Base-by-base conservation (phyloP, 352 stramenopile species). In the Pythium brassicae region DNA sequence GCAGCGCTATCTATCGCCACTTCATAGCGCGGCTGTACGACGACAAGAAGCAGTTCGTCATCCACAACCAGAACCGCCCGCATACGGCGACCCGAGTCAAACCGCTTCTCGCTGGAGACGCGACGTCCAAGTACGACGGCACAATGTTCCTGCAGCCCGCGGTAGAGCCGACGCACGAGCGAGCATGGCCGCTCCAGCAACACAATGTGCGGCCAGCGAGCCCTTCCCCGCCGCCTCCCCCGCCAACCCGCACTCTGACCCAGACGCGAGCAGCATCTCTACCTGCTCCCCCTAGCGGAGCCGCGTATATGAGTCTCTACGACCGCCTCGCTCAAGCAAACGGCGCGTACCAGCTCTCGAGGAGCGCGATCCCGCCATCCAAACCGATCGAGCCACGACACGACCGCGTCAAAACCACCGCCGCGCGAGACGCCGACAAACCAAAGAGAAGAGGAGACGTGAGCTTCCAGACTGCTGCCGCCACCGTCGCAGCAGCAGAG, bases 11-110 rank as follows among this genome's bases (percentile, higher is more conserved):
- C 22, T 2, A 19, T 32, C 45, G 9, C 26, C 43, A 20, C 4
- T 65, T 9, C 23, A 3, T 40, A 91, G 82, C 77, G 39, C 75
- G 79, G 14, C 66, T 92, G n/a, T 92, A 92, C 27, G 79, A 87
- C 35, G 77, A 89, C 49, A 92, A 87, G 55, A 89, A 92, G 49
- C 69, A 87, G 45, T 92, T 87, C 53, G 58, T 86, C 40, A 80
- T 89, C 11, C 69, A 69, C n/a, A 73, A 78, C 26, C 74, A 81
- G 40, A 73, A 55, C 17, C 63, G 68, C 11, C 53, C 62, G 4
- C 73, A 68, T n/a, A 63, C 67, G 29, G 77, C 69, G 19, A 83
- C 73, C 2, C 67, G 35, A 53, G 57, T 78, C 4, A 66, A 65
- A 6, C 53, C 69, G 15, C 59, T 81, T 17, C 49, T 85, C 32